phyloP scores from a whole-genome alignment of 140 eudicot species.

The Anethum foeniculum region DNA sequence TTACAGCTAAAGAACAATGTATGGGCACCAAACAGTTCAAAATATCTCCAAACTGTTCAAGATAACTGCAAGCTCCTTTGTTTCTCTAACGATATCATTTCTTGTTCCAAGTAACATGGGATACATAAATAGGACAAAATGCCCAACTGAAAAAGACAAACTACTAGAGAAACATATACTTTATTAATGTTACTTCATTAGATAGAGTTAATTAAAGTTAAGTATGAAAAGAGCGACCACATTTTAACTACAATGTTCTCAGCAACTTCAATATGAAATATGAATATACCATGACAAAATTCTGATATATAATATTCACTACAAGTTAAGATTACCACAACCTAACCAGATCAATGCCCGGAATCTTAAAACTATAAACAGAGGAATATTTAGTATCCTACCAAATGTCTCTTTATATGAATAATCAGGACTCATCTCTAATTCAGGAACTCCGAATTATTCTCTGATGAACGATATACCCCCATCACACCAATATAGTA shows the following conservation, averaged over 20 bases:
- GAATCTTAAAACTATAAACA: neutral
- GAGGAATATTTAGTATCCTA: neutral
- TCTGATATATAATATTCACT: neutral
- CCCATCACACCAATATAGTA: neutral
- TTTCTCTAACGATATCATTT: neutral
- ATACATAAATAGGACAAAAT: constrained; percentile 19
- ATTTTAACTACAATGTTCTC: neutral
- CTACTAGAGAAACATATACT: constrained; percentile 5
- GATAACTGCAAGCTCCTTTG: neutral
- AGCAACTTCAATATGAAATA: neutral
- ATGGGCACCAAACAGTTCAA: constrained; percentile 14
- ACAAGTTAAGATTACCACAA: neutral
- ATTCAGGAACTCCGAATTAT: neutral
- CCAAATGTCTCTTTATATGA: neutral
- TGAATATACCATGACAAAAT: neutral
- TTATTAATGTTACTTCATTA: neutral
- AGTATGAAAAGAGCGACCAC: neutral
- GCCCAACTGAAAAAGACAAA: constrained; percentile 25
- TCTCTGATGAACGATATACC: neutral
- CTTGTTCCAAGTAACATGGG: neutral
- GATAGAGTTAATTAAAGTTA: neutral
- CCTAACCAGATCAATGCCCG: neutral
- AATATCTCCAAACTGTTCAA: constrained; percentile 18
- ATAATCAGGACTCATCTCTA: neutral
- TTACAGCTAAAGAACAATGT: constrained; percentile 15